Evolutionary conservation across 1,139 yeast genomes (phyloP), one percentile per base, ranked within the genome.

Genomic region (Yamadazyma dendronema): DNA sequence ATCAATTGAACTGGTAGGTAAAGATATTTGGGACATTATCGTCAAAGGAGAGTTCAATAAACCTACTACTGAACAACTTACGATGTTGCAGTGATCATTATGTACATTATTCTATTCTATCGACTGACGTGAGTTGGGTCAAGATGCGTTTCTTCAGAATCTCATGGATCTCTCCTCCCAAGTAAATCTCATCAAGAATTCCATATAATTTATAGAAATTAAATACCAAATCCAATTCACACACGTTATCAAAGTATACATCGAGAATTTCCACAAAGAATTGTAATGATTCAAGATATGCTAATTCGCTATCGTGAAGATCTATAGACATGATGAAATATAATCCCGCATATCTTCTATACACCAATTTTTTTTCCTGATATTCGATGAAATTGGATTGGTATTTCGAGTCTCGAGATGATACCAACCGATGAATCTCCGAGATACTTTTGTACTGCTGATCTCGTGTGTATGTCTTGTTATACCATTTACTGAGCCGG

Each of bases 271-370:
- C 97, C 17, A 92, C 97, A 48, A 92, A 79, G 39, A 90, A 67
- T 56, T 92, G 98, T 25, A 92, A 78, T 23, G 88, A 81, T 47
- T 92, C 96, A 39, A 92, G 67, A 54, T 84, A 85, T 39, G 83
- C 78, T 44, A 92, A 72, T 55, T 90, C 97, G 53, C 83, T 83
- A 54, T 89, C 97, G 11, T 65, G 64, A 24, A 77, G 61, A 48
- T 85, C 96, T 10, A 89, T 79, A 37, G 94, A 84, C 40, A 85
- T 75, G 19, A 90, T 79, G 56, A 92, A 89, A 59, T 82, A 90
- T 13, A 92, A 64, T 7, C 98, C 98, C 2, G 97, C 97, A 56
- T 90, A 92, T 43, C 97, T 67, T 48, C 96, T 71, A 57, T 92
- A 92, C 2, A 92, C 90, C 40, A 92, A 67, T 55, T 86, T 86